phyloP scores from a whole-genome alignment of 768 basidiomycete genomes.

The Suillus cothurnatus region DNA sequence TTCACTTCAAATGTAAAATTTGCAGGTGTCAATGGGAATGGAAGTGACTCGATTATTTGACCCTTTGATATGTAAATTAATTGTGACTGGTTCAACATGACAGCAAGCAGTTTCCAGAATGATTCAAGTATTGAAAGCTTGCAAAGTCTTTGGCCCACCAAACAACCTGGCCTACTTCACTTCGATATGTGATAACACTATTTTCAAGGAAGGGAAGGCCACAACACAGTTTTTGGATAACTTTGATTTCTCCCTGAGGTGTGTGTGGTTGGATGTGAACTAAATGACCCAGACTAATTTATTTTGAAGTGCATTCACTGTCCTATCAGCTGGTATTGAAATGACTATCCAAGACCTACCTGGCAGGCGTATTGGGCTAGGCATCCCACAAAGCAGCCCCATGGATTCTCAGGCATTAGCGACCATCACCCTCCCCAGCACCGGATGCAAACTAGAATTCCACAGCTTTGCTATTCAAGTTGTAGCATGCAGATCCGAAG shows the following conservation, averaged over 20 bases:
- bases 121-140: constrained; percentile 36
- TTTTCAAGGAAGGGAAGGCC: constrained; percentile 44
- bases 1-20: neutral
- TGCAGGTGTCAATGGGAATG: constrained; percentile 51
- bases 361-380: constrained; percentile 52
- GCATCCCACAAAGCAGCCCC: constrained; percentile 64
- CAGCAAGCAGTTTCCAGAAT: constrained; percentile 49
- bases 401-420: constrained; percentile 67
- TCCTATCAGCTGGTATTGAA: constrained; percentile 57
- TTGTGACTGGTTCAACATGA: constrained; percentile 52
- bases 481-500: too few relatives aligned
- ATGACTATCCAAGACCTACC: constrained; percentile 61
- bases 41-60: constrained; percentile 56
- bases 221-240: constrained; percentile 52
- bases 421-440: constrained; percentile 47
- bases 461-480: constrained; percentile 47
- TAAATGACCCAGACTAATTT: neutral
- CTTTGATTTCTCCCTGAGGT: constrained; percentile 47
- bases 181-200: constrained; percentile 41
- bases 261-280: constrained; percentile 5
- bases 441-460: constrained; percentile 52
- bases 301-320: constrained; percentile 47
- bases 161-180: constrained; percentile 59
- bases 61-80: constrained; percentile 60
- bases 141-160: constrained; percentile 55